These are phyloP conservation scores for Bondarzewia mesenterica DNA, from an alignment of 1,284 basidiomycete species.

Conservation along the genomic window DNA sequence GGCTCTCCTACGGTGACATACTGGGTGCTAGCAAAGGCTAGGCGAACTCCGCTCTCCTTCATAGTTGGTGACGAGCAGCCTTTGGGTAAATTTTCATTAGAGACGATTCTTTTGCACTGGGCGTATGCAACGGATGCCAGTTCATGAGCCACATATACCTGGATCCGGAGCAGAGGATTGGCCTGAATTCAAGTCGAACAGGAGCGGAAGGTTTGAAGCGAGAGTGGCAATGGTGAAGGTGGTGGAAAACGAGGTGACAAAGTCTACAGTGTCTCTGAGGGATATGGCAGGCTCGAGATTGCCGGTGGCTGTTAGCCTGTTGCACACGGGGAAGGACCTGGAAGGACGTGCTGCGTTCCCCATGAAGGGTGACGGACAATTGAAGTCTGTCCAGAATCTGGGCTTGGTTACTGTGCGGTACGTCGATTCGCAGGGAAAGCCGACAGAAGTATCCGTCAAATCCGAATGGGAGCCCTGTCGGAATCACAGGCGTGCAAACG, in stretches of 20 bases:
- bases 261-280: constrained; percentile 74
- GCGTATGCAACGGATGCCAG: constrained; percentile 98
- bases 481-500: constrained; percentile 86
- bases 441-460: constrained; percentile 86
- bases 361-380: constrained; percentile 26
- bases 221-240: constrained; percentile 80
- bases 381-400: constrained; percentile 33
- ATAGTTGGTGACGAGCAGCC: constrained; percentile 64
- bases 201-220: constrained; percentile 87
- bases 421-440: constrained; percentile 58
- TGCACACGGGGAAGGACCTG: constrained; percentile 96
- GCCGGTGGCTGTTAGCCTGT: constrained; percentile 91
- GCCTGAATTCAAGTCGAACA: constrained; percentile 90
- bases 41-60: constrained; percentile 89
- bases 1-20: constrained; percentile 98
- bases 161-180: constrained; percentile 77
- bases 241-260: constrained; percentile 44
- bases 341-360: constrained; percentile 79
- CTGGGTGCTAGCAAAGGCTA: constrained; percentile 97
- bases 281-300: constrained; percentile 84
- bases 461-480: constrained; percentile 87
- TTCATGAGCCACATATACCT: constrained; percentile 85
- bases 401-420: constrained; percentile 70
- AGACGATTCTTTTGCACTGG: constrained; percentile 81
- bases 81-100: constrained; percentile 81